Percentiles rank a stretch among this genome's conserved stretches.
Conservation (phyloP, 805 yeast genomes). For the Candida ortonii region DNA sequence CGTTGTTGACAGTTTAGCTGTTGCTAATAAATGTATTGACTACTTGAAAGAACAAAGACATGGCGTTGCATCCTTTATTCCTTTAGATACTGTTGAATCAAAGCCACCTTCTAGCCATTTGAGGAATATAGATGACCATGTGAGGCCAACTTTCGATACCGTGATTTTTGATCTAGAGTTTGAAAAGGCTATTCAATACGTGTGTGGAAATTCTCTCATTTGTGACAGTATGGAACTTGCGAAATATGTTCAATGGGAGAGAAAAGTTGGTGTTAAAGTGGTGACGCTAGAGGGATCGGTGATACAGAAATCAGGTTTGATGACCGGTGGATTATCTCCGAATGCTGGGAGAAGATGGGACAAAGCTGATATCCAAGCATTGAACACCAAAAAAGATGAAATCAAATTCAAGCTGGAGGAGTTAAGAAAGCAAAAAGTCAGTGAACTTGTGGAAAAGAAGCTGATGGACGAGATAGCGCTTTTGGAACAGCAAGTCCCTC, state of each 20-base stretch:
- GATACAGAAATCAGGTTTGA: constrained; percentile 79
- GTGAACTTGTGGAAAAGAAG: constrained; percentile 53
- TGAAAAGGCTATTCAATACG: constrained; percentile 77
- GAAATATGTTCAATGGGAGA: constrained; percentile 66
- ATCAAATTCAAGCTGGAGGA: constrained; percentile 45
- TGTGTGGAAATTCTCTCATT: constrained; percentile 74
- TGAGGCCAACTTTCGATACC: constrained; percentile 72
- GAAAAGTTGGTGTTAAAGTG: constrained; percentile 54
- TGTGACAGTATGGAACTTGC: constrained; percentile 73
- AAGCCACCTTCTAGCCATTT: constrained; percentile 51
- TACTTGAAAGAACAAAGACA: constrained; percentile 80
- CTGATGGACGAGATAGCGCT: constrained; percentile 53
- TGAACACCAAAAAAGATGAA: constrained; percentile 50
- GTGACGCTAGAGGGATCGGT: constrained; percentile 84
- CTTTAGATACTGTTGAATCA: constrained; percentile 72
- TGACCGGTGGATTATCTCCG: constrained; percentile 85
- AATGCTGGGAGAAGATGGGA: constrained; percentile 63
- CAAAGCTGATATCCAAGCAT: constrained; percentile 57
- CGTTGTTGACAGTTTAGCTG: constrained; percentile 72
- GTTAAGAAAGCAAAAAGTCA: constrained; percentile 44
- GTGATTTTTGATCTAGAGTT: constrained; percentile 63
- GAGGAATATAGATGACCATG: constrained; percentile 50
- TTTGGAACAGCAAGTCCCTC: constrained; percentile 36
- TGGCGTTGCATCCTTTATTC: constrained; percentile 85
- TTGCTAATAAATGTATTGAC: constrained; percentile 73